phyloP scores from a whole-genome alignment of 192 early-diverging fungal species.

The Glomus cerebriforme region DNA sequence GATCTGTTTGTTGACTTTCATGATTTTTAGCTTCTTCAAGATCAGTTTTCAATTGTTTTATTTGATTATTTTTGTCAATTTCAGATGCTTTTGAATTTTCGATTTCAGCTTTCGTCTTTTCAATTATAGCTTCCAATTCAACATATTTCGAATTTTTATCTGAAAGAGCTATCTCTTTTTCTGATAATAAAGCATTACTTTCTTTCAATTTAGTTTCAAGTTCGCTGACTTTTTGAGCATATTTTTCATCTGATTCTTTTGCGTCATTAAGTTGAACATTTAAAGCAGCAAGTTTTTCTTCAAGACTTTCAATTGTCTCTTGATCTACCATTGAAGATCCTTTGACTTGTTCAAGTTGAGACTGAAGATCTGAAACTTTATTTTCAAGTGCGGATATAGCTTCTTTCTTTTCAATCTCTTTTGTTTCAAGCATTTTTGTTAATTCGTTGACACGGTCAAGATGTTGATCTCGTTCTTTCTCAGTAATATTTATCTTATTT shows the following conservation, averaged over 20 bases:
- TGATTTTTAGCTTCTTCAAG: neutral
- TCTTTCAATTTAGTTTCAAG: constrained; percentile 8
- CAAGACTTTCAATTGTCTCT: neutral
- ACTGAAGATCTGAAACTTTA: neutral
- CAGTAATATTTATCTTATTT: neutral
- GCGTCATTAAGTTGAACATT: constrained; percentile 1
- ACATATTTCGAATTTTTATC: neutral
- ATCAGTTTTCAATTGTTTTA: neutral
- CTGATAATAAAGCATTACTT: neutral
- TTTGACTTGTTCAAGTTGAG: neutral
- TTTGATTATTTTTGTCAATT: neutral
- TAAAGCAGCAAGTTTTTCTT: constrained; percentile 6
- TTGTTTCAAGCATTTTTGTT: neutral
- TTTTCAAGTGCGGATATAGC: neutral
- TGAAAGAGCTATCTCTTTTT: neutral
- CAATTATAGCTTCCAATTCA: neutral
- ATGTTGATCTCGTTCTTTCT: constrained; percentile 8
- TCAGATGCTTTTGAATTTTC: neutral
- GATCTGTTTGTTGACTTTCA: neutral
- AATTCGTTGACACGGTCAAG: neutral
- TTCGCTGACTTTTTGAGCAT: neutral
- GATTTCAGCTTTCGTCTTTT: neutral
- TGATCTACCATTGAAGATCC: neutral
- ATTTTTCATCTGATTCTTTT: constrained; percentile 8
- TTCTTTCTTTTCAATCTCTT: constrained; percentile 13